Evolutionary conservation across 2,329 filamentous ascomycete species (phyloP), one percentile per base, ranked within the genome.

Genomic region (Onygenales sp.): DNA sequence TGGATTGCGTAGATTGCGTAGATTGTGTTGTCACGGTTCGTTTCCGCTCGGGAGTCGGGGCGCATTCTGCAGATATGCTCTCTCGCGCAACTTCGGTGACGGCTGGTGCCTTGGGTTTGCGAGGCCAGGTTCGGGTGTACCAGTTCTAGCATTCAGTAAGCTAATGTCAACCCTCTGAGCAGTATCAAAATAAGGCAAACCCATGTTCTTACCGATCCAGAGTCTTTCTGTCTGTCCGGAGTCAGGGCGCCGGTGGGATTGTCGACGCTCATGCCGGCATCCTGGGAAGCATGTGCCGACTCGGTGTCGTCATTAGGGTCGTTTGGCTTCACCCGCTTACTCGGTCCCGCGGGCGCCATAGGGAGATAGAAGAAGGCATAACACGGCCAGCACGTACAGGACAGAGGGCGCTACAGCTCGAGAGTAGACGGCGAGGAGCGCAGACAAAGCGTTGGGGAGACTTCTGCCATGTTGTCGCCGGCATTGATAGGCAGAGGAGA

Each of bases 61-160:
- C 67, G 55, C 67, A 68, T 43, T 71, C 67, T 49, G 71, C 72
- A 41, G 72, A 73, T 49, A 75, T 75, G 61, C 72, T 76, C 63
- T 77, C 75, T 61, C 70, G 69, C 57, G 72, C 73, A 64, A 76
- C 69, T 66, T 77, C 71, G 55, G 74, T 75, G 60, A 76, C 66
- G 49, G 75, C 70, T 39, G 70, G 67, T 47, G 75, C 72, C 62
- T 77, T 78, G 38, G 67, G 66, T 45, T 64, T 63, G 60, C 68
- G 67, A 39, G 73, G 72, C 75, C 75, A 77, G 31, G 71, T 70
- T 51, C 67, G 70, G 32, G 67, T 54, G 58, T 75, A 74, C 73
- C 73, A 75, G 51, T 63, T 69, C 67, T 72, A 55, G 49, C 41
- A 9, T 46, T n/a, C 11, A 39, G 13, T 45, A 36, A 36, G 13